Conservation (phyloP, 768 basidiomycete genomes). For the Asterophora lycoperdoides region DNA sequence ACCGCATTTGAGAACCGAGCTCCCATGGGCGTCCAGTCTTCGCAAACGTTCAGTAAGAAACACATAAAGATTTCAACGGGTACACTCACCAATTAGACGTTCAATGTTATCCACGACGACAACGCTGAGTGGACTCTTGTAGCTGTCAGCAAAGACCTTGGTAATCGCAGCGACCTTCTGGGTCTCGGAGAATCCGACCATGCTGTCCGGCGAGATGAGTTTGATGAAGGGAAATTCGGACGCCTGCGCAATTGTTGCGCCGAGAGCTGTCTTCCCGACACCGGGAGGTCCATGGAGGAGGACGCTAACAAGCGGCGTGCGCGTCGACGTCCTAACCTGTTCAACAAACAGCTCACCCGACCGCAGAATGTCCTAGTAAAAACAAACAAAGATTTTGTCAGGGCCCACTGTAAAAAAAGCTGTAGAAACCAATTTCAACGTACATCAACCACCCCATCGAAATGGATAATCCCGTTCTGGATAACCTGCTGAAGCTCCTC, state of each 20-base stretch:
- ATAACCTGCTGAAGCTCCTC: slow-evolving; percentile 92
- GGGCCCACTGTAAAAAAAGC: background rate
- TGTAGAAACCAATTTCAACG: too few species aligned
- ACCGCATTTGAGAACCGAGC: slow-evolving; percentile 95
- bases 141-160: slow-evolving; percentile 92
- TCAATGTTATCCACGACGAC: slow-evolving; percentile 96
- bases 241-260: slow-evolving; percentile 87
- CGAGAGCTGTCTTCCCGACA: slow-evolving; percentile 92
- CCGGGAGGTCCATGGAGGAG: slow-evolving; percentile 87
- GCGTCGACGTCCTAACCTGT: slow-evolving; percentile 85
- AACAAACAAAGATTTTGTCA: too few species aligned
- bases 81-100: slow-evolving; percentile 73
- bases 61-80: background rate
- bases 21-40: slow-evolving; percentile 96
- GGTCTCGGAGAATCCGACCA: slow-evolving; percentile 93
- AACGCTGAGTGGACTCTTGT: slow-evolving; percentile 95
- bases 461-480: slow-evolving; percentile 96
- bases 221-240: slow-evolving; percentile 99
- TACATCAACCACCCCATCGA: slow-evolving; percentile 70
- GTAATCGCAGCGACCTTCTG: slow-evolving; percentile 90
- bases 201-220: slow-evolving; percentile 89
- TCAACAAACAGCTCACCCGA: slow-evolving; percentile 88
- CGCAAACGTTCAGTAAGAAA: background rate
- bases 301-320: slow-evolving; percentile 89
- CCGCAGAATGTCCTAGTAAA: slow-evolving; percentile 72